A percentile compares a stretch with the other conserved stretches of the same genome.
phyloP scores from a whole-genome alignment of 176 grass and related monocot genomes.

The Elaeis guineensis region DNA sequence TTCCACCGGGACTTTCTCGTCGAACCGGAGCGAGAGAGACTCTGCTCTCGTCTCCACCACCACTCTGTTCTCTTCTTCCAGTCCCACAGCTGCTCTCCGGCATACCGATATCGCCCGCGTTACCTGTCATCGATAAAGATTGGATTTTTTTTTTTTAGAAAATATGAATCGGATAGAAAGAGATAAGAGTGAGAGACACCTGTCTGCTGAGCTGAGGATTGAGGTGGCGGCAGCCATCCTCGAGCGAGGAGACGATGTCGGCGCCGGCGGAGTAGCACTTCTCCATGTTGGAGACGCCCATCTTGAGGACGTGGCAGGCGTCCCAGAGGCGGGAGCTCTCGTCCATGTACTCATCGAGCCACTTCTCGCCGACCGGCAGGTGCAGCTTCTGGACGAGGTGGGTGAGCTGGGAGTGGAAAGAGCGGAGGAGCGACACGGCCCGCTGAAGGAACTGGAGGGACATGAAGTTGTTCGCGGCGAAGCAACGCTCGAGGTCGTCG shows the following conservation, averaged over 20 bases:
- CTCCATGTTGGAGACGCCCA: constrained; percentile 61
- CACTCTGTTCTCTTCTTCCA: constrained; percentile 82
- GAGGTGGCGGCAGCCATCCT: constrained; percentile 16
- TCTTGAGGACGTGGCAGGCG: constrained; percentile 52
- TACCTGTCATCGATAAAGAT: constrained; percentile 26
- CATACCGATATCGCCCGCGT: constrained; percentile 48
- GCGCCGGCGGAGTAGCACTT: constrained; percentile 38
- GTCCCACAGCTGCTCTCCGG: constrained; percentile 47
- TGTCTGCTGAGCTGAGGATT: constrained; percentile 37
- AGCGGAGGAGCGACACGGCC: constrained; percentile 53
- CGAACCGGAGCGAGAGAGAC: constrained; percentile 36
- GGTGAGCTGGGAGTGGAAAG: constrained; percentile 49
- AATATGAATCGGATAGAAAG: too few relatives aligned
- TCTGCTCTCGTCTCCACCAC: constrained; percentile 53
- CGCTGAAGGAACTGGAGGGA: constrained; percentile 50
- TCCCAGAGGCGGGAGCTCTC: constrained; percentile 83
- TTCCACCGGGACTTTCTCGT: constrained; percentile 49
- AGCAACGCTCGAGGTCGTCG: constrained; percentile 56
- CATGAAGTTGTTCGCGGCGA: constrained; percentile 31
- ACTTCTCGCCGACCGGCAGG: constrained; percentile 59
- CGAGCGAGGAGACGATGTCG: constrained; percentile 41
- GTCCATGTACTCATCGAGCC: constrained; percentile 98
- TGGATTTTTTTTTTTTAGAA: too few relatives aligned
- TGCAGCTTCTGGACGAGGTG: constrained; percentile 62
- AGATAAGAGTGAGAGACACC: constrained; percentile 3